Conservation (phyloP, 805 yeast genomes). For the Schizosaccharomyces osmophilus region DNA sequence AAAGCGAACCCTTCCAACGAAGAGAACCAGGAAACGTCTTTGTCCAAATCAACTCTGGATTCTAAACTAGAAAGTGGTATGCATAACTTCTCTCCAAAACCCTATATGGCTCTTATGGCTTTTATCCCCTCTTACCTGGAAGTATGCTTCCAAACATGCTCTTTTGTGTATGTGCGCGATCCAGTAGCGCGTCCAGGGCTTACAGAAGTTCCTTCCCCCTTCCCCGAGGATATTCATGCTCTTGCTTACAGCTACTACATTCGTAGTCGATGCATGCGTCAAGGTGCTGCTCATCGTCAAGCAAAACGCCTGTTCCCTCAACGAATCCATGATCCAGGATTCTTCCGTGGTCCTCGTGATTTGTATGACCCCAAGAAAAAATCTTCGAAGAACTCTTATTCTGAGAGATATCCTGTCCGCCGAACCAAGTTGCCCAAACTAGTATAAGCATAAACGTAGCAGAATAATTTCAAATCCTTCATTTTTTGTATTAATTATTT, state of each 20-base stretch:
- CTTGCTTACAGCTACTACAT: constrained; percentile 86
- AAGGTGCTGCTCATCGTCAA: neutral
- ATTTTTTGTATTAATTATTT: too few species aligned
- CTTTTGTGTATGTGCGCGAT: constrained; percentile 86
- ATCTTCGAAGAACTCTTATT: neutral
- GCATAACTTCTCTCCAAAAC: constrained; percentile 36
- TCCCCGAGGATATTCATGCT: constrained; percentile 57
- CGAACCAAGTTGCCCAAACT: neutral
- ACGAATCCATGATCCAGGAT: neutral
- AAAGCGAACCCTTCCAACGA: neutral
- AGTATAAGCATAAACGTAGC: neutral
- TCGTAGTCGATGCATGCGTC: constrained; percentile 15
- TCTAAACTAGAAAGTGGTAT: neutral
- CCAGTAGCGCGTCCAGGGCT: constrained; percentile 95
- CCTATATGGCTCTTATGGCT: constrained; percentile 78
- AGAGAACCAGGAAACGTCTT: neutral
- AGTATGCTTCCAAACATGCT: constrained; percentile 73
- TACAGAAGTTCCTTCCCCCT: constrained; percentile 85
- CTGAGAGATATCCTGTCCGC: neutral
- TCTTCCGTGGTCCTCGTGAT: neutral
- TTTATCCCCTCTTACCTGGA: constrained; percentile 81
- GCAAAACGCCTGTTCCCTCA: neutral
- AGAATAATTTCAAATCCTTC: too few species aligned
- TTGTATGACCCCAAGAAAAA: neutral
- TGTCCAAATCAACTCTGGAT: neutral